Evolutionary conservation across 164 flowering plant genomes (phyloP), one percentile per base, ranked within the genome.

Genomic region (Umbellularia californica): DNA sequence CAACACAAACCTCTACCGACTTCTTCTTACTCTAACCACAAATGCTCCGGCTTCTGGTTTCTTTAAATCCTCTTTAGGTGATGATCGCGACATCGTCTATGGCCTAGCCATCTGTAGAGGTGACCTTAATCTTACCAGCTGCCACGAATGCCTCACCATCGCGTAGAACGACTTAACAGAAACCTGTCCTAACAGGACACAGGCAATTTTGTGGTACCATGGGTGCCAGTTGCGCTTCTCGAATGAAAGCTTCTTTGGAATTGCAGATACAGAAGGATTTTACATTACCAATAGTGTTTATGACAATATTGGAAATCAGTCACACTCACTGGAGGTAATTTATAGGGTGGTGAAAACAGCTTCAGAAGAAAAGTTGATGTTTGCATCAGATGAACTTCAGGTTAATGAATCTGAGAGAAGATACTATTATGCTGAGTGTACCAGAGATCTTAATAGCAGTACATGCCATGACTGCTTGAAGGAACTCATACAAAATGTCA

Each of bases 51-150:
- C 19, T 9, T 47, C 72, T 5, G 50, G 58, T 12, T 47, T 47
- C 72, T 51, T 0, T 17, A 70, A 2, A 2, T 24, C n/a, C 28
- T 47, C 58, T 3, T 47, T 15, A 2, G 72, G 72, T n/a, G 14
- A 24, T 1, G 24, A 24, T 28, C 60, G 35, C 19, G 27, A 47
- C 25, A 35, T 24, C 5, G 72, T 70, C 28, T 70, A 70, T 50
- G 72, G 63, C 72, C 24, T 70, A 24, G 27, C 24, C 58, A 35
- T 22, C 20, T 70, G 72, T 58, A 30, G 72, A 23, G 58, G 58
- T n/a, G 72, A 70, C 27, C 27, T 13, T 51, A 2, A 58, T 10
- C 28, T 19, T 28, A 58, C 10, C 2, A 30, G n/a, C 6, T 64
- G 66, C 66, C 66, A 1, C 17, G 24, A 2, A 19, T 64, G 66